A percentile compares a stretch with the other conserved stretches of the same genome.
These are phyloP conservation scores for Phytopythium boreale DNA, from an alignment of 352 stramenopile genomes.

Conservation along the genomic window DNA sequence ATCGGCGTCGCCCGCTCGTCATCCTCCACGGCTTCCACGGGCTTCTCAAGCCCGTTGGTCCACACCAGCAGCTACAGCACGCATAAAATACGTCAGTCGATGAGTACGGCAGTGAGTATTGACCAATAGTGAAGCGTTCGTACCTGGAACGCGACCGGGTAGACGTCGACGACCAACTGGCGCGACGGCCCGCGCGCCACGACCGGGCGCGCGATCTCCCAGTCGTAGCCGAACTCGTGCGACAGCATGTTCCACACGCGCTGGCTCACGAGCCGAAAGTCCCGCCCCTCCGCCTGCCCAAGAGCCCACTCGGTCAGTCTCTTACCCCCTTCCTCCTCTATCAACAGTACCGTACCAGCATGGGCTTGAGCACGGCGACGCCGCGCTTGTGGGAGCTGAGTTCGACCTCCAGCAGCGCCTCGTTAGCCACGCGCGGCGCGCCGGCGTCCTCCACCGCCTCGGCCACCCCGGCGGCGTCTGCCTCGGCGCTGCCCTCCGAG, in stretches of 20 bases:
- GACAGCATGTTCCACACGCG: conserved; percentile 66
- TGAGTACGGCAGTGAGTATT: neutral
- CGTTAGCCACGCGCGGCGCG: conserved; percentile 34
- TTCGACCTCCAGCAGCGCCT: conserved; percentile 41
- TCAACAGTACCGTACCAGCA: conserved; percentile 55
- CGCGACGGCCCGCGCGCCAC: conserved; percentile 34
- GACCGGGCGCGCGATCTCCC: conserved; percentile 64
- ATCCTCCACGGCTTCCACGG: conserved; percentile 25
- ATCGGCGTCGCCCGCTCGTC: conserved; percentile 32
- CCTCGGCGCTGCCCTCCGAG: conserved; percentile 22
- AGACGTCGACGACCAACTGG: conserved; percentile 61
- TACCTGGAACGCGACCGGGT: conserved; percentile 74
- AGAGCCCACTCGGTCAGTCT: neutral
- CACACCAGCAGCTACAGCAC: conserved; percentile 23
- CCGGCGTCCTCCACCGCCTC: conserved; percentile 4
- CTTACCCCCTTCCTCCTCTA: neutral
- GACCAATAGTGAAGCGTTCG: neutral
- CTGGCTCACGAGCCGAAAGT: conserved; percentile 71
- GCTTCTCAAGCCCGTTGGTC: conserved; percentile 17
- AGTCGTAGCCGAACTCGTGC: conserved; percentile 64
- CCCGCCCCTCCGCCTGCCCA: conserved; percentile 45
- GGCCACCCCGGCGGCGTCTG: conserved; percentile 6
- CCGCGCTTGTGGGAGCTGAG: conserved; percentile 38
- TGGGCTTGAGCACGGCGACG: conserved; percentile 50
- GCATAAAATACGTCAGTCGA: conserved; percentile 3